Percentiles rank a stretch among this genome's conserved stretches.
These are phyloP conservation scores for Coemansia sp. DNA, from an alignment of 192 early-diverging fungal species.

Conservation along the genomic window DNA sequence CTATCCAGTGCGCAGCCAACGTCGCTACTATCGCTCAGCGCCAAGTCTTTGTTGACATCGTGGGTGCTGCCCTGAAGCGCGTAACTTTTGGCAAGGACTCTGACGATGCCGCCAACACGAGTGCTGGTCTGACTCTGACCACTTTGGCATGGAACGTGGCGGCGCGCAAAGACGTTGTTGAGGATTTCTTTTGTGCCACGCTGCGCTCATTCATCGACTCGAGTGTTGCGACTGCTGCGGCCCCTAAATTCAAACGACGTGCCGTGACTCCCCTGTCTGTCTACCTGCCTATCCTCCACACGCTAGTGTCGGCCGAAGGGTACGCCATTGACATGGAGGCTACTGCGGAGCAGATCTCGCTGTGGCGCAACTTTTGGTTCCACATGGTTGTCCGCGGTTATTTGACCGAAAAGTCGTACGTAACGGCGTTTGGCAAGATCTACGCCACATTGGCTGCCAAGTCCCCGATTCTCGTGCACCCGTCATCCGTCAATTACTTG, in stretches of 20 bases:
- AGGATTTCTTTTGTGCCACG: slow-evolving; percentile 25
- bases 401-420: slow-evolving; percentile 70
- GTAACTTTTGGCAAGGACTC: slow-evolving; percentile 23
- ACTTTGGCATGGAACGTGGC: slow-evolving; percentile 28
- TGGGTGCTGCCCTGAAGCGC: slow-evolving; percentile 38
- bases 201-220: slow-evolving; percentile 44
- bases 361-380: slow-evolving; percentile 93
- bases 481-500: slow-evolving; percentile 69
- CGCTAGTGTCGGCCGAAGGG: slow-evolving; percentile 59
- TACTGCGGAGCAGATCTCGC: slow-evolving; percentile 60
- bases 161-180: slow-evolving; percentile 18
- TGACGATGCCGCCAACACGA: slow-evolving; percentile 12
- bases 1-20: slow-evolving; percentile 59
- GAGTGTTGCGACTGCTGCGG: slow-evolving; percentile 21
- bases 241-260: slow-evolving; percentile 11
- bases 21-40: slow-evolving; percentile 61
- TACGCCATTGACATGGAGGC: slow-evolving; percentile 60
- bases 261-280: slow-evolving; percentile 37
- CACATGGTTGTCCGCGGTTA: slow-evolving; percentile 78
- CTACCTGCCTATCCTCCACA: slow-evolving; percentile 61
- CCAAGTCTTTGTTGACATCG: slow-evolving; percentile 62
- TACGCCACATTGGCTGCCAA: slow-evolving; percentile 76
- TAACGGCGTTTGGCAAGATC: slow-evolving; percentile 69
- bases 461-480: slow-evolving; percentile 80
- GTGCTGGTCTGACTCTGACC: slow-evolving; percentile 25